phyloP scores from a whole-genome alignment of 768 basidiomycete genomes.

The Boletus rubescentipes region DNA sequence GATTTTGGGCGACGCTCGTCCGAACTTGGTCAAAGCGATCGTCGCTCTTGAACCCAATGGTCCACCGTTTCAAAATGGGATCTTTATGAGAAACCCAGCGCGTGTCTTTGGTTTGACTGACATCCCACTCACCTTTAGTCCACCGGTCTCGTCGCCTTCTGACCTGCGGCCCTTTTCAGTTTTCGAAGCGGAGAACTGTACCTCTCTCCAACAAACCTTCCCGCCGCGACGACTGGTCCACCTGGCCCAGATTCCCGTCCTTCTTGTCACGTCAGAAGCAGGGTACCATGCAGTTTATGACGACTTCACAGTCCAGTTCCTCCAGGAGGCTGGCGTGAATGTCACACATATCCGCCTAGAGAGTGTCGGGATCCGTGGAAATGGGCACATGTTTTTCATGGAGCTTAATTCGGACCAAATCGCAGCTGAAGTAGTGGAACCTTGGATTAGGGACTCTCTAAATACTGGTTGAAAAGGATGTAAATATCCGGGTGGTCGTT shows the following conservation, averaged over 20 bases:
- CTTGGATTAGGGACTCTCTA: conserved; percentile 37
- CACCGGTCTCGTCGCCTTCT: conserved; percentile 39
- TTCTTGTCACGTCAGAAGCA: conserved; percentile 49
- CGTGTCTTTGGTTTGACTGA: conserved; percentile 50
- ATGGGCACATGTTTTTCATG: conserved; percentile 59
- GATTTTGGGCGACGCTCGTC: conserved; percentile 47
- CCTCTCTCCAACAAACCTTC: conserved; percentile 42
- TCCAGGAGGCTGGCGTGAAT: conserved; percentile 44
- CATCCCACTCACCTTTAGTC: conserved; percentile 43
- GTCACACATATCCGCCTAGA: conserved; percentile 42
- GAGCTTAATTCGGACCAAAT: conserved; percentile 49
- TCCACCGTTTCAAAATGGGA: conserved; percentile 45
- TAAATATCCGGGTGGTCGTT: background rate
- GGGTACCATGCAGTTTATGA: conserved; percentile 54
- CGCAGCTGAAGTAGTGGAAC: conserved; percentile 38
- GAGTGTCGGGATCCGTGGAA: conserved; percentile 48
- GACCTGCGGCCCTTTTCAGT: conserved; percentile 35
- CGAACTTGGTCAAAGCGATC: conserved; percentile 44
- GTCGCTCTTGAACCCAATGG: conserved; percentile 50
- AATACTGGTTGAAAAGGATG: background rate
- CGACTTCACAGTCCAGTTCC: conserved; percentile 41
- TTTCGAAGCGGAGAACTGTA: conserved; percentile 30
- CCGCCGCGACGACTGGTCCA: conserved; percentile 45
- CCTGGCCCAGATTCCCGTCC: conserved; percentile 42
- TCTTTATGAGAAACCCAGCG: conserved; percentile 37